Conservation (phyloP, 2,329 filamentous ascomycete species). For the Neoscytalidium dimidiatum region DNA sequence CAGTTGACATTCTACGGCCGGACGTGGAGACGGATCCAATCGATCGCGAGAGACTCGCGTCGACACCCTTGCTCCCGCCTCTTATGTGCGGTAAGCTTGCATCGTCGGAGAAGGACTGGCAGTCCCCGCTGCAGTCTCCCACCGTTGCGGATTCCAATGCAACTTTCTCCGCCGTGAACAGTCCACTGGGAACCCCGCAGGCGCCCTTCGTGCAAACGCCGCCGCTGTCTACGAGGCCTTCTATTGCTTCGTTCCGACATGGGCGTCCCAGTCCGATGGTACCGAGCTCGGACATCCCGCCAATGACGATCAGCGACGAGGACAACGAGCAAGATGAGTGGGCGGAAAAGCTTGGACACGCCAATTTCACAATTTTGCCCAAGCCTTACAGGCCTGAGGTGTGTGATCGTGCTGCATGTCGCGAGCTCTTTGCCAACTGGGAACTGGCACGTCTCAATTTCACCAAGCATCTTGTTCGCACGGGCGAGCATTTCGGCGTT, state of each 20-base stretch:
- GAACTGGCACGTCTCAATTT: conserved; percentile 81
- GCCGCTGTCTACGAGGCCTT: conserved; percentile 75
- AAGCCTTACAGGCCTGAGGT: conserved; percentile 72
- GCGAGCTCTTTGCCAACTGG: conserved; percentile 76
- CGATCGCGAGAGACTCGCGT: conserved; percentile 64
- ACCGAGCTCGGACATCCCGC: conserved; percentile 59
- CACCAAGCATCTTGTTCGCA: conserved; percentile 83
- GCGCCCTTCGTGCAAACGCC: conserved; percentile 62
- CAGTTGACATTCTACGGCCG: conserved; percentile 39
- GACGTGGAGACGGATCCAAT: conserved; percentile 52
- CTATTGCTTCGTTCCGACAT: conserved; percentile 69
- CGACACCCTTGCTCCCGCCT: conserved; percentile 83
- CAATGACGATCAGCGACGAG: conserved; percentile 64
- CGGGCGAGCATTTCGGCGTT: conserved; percentile 84
- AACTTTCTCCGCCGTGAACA: conserved; percentile 45
- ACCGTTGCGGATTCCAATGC: conserved; percentile 65
- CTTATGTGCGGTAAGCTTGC: conserved; percentile 65
- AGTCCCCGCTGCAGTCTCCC: conserved; percentile 86
- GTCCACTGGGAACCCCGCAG: conserved; percentile 52
- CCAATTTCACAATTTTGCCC: conserved; percentile 87
- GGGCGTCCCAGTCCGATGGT: conserved; percentile 46
- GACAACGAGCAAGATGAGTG: conserved; percentile 74
- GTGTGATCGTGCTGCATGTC: conserved; percentile 62
- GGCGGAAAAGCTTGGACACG: conserved; percentile 83
- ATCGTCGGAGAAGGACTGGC: conserved; percentile 57